Evolutionary conservation across 495 filamentous ascomycete genomes (phyloP).

Genomic region (Penicillium egyptiacum): DNA sequence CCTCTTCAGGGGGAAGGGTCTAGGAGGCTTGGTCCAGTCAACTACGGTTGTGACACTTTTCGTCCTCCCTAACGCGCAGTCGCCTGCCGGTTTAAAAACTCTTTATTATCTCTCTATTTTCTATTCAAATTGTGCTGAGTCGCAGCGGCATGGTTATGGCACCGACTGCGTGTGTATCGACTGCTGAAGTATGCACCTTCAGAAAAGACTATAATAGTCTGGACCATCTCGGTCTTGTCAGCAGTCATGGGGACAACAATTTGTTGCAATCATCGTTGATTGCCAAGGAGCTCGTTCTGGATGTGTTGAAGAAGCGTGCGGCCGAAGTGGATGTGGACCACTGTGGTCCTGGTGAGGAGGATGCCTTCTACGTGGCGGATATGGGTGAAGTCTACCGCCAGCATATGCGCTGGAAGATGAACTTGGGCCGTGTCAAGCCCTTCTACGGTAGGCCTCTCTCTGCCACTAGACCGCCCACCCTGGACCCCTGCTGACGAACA

Average conservation of each 20-base stretch:
- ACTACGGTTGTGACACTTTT: constrained; percentile 80
- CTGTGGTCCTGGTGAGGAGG: constrained; percentile 88
- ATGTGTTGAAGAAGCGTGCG: constrained; percentile 78
- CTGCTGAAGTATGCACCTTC: constrained; percentile 51
- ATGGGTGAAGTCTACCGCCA: constrained; percentile 98
- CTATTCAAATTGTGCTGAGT: constrained; percentile 35
- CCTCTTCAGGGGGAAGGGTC: constrained; percentile 64
- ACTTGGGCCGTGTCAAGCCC: constrained; percentile 87
- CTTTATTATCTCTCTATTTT: constrained; percentile 20
- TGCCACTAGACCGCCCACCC: not conserved
- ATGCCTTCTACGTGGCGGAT: constrained; percentile 97
- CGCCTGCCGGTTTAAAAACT: constrained; percentile 26
- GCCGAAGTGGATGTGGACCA: constrained; percentile 76
- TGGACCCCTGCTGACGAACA: not conserved
- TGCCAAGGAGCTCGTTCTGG: constrained; percentile 64
- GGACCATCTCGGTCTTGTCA: constrained; percentile 29
- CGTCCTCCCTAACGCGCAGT: constrained; percentile 79
- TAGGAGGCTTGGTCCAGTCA: constrained; percentile 55
- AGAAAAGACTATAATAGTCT: constrained; percentile 36
- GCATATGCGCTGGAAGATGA: constrained; percentile 96
- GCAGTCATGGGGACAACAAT: constrained; percentile 40
- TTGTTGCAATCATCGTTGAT: constrained; percentile 48
- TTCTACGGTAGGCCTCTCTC: constrained; percentile 78
- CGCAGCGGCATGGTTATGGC: constrained; percentile 62
- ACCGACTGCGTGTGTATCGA: constrained; percentile 61